Conservation (phyloP, 768 basidiomycete genomes). For the Roridomyces roridus region DNA sequence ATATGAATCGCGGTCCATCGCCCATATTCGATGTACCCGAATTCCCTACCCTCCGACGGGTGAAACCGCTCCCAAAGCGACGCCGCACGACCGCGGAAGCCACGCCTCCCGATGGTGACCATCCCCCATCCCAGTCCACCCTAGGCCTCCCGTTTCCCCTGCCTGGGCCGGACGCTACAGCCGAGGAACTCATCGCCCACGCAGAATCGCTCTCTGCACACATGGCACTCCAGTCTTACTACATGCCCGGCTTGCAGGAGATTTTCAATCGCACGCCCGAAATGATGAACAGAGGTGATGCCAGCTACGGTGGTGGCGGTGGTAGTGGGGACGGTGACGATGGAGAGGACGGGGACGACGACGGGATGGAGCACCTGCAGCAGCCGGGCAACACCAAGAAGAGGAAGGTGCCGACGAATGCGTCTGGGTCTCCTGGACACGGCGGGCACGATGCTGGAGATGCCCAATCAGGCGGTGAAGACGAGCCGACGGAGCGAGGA, state of each 20-base stretch:
- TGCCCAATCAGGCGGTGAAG: slow-evolving; percentile 30
- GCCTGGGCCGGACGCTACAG: slow-evolving; percentile 51
- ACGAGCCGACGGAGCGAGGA: slow-evolving; percentile 33
- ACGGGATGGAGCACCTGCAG: slow-evolving; percentile 71
- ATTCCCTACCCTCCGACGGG: slow-evolving; percentile 63
- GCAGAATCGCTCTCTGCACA: slow-evolving; percentile 63
- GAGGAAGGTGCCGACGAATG: slow-evolving; percentile 81
- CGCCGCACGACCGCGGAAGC: slow-evolving; percentile 58
- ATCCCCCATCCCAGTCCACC: slow-evolving; percentile 13
- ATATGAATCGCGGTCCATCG: slow-evolving; percentile 62
- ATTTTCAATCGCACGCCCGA: slow-evolving; percentile 35
- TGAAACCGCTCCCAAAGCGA: slow-evolving; percentile 83
- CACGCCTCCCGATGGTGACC: slow-evolving; percentile 13
- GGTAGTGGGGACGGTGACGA: slow-evolving; percentile 38
- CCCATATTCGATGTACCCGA: slow-evolving; percentile 72
- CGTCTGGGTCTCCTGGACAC: slow-evolving; percentile 50
- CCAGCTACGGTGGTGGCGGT: slow-evolving; percentile 33
- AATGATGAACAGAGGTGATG: slow-evolving; percentile 20
- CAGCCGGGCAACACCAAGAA: slow-evolving; percentile 90
- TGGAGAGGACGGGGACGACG: slow-evolving; percentile 59
- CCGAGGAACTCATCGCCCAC: slow-evolving; percentile 64
- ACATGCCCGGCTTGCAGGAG: slow-evolving; percentile 60
- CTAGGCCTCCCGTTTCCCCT: slow-evolving; percentile 25
- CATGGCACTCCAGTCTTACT: slow-evolving; percentile 67
- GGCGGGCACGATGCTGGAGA: slow-evolving; percentile 51